A percentile compares a stretch with the other conserved stretches of the same genome.
These are phyloP conservation scores for Schizochytrium sp. DNA, from an alignment of 108 stramenopile species.

Conservation along the genomic window DNA sequence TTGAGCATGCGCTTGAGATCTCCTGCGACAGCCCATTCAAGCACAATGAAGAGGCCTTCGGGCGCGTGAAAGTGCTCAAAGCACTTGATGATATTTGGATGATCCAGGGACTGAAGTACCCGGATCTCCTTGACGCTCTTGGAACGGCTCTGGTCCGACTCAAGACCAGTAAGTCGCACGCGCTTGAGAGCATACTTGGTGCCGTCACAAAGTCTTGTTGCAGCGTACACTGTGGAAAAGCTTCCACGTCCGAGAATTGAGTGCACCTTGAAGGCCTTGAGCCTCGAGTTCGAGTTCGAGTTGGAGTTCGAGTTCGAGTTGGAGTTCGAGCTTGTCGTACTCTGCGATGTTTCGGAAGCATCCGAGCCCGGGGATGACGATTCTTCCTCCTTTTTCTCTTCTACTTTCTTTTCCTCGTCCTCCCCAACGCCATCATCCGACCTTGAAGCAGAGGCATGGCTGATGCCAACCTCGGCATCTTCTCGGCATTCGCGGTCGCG, in stretches of 20 bases:
- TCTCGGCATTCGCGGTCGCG: neutral
- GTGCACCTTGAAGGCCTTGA: neutral
- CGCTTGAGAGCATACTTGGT: neutral
- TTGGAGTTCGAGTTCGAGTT: neutral
- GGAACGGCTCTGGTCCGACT: constrained; percentile 24
- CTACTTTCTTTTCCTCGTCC: no score
- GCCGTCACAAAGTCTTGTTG: neutral
- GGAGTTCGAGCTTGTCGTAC: no score
- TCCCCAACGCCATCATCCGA: no score
- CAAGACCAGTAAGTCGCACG: neutral
- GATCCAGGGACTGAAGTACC: constrained; percentile 41
- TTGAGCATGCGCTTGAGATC: constrained; percentile 39
- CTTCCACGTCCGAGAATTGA: neutral
- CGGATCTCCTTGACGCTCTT: constrained; percentile 51
- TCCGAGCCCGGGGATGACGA: no score
- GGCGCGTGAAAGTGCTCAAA: constrained; percentile 30
- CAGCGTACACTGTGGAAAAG: neutral
- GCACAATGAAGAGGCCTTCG: constrained; percentile 41
- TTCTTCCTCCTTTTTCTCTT: no score
- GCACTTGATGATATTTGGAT: constrained; percentile 53
- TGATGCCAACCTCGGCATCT: no score
- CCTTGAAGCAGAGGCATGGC: no score
- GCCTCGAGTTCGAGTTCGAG: neutral
- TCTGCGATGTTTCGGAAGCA: no score
- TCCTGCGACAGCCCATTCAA: constrained; percentile 53